These are phyloP conservation scores for Avicennia marina DNA, from an alignment of 257 asterid species.

Conservation along the genomic window DNA sequence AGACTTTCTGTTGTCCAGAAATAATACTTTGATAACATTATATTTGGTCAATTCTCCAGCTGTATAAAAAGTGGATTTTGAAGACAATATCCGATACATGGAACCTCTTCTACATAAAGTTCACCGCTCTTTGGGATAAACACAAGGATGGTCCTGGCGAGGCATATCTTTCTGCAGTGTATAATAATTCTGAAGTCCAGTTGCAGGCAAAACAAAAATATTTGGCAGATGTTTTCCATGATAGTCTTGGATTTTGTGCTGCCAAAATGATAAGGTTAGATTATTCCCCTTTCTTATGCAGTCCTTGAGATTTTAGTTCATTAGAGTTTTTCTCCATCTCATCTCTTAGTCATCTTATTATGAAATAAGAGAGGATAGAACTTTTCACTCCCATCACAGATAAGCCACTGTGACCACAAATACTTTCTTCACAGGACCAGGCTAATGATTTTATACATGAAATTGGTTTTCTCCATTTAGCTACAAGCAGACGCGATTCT, in stretches of 20 bases:
- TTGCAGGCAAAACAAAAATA: constrained; percentile 50
- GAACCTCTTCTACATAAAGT: constrained; percentile 76
- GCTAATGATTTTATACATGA: too few relatives aligned
- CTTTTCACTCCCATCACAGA: too few relatives aligned
- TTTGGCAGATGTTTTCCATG: constrained; percentile 75
- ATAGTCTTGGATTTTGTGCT: constrained; percentile 87
- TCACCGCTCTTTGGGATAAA: constrained; percentile 84
- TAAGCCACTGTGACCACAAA: too few relatives aligned
- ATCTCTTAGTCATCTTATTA: too few relatives aligned
- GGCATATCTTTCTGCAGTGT: constrained; percentile 84
- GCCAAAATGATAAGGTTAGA: constrained; percentile 95
- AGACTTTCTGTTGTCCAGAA: too few relatives aligned
- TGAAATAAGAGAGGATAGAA: too few relatives aligned
- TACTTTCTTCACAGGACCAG: too few relatives aligned
- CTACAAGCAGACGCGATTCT: too few relatives aligned
- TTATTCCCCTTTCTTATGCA: background rate
- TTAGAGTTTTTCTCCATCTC: too few relatives aligned
- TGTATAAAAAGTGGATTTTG: constrained; percentile 77
- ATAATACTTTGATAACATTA: too few relatives aligned
- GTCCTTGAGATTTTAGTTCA: too few relatives aligned
- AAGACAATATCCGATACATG: constrained; percentile 79
- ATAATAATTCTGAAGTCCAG: constrained; percentile 60
- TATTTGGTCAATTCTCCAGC: constrained; percentile 25
- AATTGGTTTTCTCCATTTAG: too few relatives aligned
- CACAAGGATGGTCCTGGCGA: constrained; percentile 91